Base-by-base conservation (phyloP, 306 rosid species). In the Hippophae tibetana region DNA sequence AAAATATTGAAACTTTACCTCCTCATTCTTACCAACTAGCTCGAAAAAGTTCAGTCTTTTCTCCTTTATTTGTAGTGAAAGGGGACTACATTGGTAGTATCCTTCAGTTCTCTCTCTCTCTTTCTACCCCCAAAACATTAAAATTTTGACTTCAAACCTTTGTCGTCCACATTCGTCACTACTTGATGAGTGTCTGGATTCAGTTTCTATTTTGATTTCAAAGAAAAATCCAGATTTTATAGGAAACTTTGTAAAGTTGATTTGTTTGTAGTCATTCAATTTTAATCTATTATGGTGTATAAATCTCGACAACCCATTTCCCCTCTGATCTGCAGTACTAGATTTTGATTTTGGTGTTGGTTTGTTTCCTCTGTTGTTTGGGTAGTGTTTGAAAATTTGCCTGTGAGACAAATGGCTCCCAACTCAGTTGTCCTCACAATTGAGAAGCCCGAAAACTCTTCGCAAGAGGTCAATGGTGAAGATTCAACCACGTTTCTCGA, bases 401-500 rank as follows among this genome's bases (percentile, higher is more conserved):
- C 58, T 54, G 65, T 50, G 14, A 38, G n/a, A 41, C 38, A 62
- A 48, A 87, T 90, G 98, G 83, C 94, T 68, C 89, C 95, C 3
- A 81, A 74, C 71, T 72, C 95, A 56, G 71, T 82, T 64, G 74
- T 79, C 1, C 67, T 72, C 56, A 74, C 84, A 56, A 74, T 77
- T 23, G 95, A 88, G 68, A 88, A 85, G 57, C 58, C 79, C 0
- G 70, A 64, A 9, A 76, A 60, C 67, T 77, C 86, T 41, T 43
- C 77, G 52, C 52, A 79, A 50, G 75, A 84, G 42, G 68, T 81
- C 50, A 75, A 76, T 66, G 83, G 73, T 41, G 63, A 68, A 5
- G 85, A 81, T 48, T 81, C 96, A 8, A 62, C 85, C 7, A 59
- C 77, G 55, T 79, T 85, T 49, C 79, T 66, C 0, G 95, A 93